Evolutionary conservation across 805 yeast species (phyloP), one percentile per base, ranked within the genome.

Genomic region (Suhomyces sp.): DNA sequence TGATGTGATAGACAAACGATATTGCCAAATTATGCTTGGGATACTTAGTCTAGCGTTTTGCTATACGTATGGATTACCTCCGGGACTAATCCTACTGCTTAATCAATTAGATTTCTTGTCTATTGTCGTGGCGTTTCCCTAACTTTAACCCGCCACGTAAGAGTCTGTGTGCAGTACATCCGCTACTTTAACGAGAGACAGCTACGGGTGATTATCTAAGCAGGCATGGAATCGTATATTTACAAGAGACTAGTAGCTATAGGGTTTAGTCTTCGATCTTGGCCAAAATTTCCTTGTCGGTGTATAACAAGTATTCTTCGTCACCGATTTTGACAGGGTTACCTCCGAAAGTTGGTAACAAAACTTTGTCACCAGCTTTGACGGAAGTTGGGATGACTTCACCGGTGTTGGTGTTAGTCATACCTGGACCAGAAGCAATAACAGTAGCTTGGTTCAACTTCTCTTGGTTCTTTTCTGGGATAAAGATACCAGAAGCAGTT

Each of bases 331-430:
- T 91, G 73, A 94, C 82, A 58, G 90, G 76, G 60, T 91, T 84
- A 53, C 99, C 99, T 56, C 99, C 99, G 62, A 88, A 93, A 54
- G 87, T 84, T 59, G 98, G 98, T 68, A 94, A 90, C 78, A 94
- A 79, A 47, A 94, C 98, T 65, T 86, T 85, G 78, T 94, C 99
- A 64, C 99, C 99, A 46, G 88, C 84, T 68, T 83, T 77, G 54
- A 94, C 97, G 60, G 86, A 79, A 55, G 92, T 85, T 50, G 84
- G 79, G 52, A 90, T 79, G 59, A 84, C 71, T 66, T 85, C 78
- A 59, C 98, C 98, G 46, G 75, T 67, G 53, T 85, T 82, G 54
- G 81, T 76, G 75, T 88, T 87, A 54, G 86, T 76, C 68, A 82
- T 80, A 62, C 99, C 99, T 51, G 98, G 98, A 57, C 99, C 99